Conservation (phyloP, 331 rosid genomes). For the Phaseolus coccineus region DNA sequence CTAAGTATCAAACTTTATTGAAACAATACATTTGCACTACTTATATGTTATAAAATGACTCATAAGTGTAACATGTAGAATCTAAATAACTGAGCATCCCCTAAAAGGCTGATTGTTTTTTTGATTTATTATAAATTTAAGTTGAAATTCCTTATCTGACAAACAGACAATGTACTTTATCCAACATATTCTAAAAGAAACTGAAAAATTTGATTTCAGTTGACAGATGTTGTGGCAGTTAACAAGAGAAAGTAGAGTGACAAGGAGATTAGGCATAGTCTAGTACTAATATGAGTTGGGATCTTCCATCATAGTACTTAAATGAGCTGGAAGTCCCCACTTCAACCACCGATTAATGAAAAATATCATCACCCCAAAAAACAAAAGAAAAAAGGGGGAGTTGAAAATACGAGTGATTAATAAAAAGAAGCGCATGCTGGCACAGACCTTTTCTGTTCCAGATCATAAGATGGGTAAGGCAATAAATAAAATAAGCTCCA, state of each 20-base stretch:
- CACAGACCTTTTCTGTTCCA: not conserved
- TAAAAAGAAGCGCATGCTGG: constrained; percentile 21
- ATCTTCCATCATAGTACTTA: not conserved
- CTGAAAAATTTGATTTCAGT: not conserved
- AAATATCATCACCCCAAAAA: not conserved
- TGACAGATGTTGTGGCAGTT: not conserved
- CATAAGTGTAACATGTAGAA: not conserved
- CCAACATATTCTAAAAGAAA: constrained; percentile 30
- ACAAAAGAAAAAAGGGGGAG: not conserved
- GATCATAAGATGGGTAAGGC: not conserved
- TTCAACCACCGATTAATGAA: constrained; percentile 38
- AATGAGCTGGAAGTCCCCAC: constrained; percentile 45
- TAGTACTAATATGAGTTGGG: constrained; percentile 6
- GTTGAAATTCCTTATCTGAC: not conserved
- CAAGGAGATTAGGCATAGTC: constrained; percentile 6
- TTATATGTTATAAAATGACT: not conserved
- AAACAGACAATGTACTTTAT: not conserved
- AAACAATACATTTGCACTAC: no score
- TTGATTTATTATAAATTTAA: not conserved
- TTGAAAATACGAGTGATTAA: not conserved
- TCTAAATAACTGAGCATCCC: not conserved
- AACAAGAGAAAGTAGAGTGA: constrained; percentile 15
- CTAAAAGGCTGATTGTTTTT: not conserved
- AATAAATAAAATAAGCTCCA: constrained; percentile 18
- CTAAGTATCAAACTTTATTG: no score